Evolutionary conservation across 805 yeast genomes (phyloP), one percentile per base, ranked within the genome.

Genomic region (Metschnikowia henanensis): DNA sequence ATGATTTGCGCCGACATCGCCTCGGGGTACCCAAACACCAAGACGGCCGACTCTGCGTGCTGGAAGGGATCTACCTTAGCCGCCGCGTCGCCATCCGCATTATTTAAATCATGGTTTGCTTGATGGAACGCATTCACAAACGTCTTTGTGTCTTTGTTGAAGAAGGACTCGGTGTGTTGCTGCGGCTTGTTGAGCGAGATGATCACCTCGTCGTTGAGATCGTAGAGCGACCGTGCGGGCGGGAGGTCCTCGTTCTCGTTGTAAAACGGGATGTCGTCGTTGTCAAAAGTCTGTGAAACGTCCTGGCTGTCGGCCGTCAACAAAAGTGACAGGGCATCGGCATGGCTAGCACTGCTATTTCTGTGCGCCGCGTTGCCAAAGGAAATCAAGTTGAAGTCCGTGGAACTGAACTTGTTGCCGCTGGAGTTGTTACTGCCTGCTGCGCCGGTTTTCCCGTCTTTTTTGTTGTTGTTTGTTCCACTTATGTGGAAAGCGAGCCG

Each of bases 21-120:
- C 56, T 90, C 95, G 1, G 95, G 89, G 61, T 88, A 92, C 1
- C 98, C 98, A 65, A 86, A 89, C 3, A 92, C 88, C 22, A 91
- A 66, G 1, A 92, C 85, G 0, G 96, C 86, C 37, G 80, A 73
- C 43, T 81, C 89, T 26, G 63, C 53, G 44, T 60, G 47, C 32
- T 52, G 45, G 46, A 65, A 54, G 12, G 68, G 59, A 45, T 61
- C 57, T 34, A 52, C 38, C 6, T 49, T 49, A 20, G 34, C 43
- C 19, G 44, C 46, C 3, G 39, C 39, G 6, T 45, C 52, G 6
- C 46, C 50, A 3, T 47, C 56, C 13, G 31, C 36, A 6, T 35
- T 30, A 26, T 33, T 43, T 15, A 37, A 33, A 3, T 34, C 13
- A 17, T 46, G 43, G 16, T 36, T 32, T 7, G 50, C 43, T 10